These are phyloP conservation scores for Cadophora luteo-olivacea DNA, from an alignment of 2,329 filamentous ascomycete genomes.

Conservation along the genomic window DNA sequence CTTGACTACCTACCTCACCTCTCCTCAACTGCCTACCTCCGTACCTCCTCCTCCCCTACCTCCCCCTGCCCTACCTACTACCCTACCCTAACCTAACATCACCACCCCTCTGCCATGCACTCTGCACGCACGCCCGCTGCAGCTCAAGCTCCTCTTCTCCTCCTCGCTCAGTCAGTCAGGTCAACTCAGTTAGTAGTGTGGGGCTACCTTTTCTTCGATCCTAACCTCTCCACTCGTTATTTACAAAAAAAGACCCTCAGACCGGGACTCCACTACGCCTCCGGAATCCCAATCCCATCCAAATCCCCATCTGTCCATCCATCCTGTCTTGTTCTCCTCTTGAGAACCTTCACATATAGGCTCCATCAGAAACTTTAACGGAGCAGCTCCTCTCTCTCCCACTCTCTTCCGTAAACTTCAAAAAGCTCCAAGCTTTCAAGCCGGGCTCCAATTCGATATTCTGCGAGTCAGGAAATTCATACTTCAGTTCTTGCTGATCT, in stretches of 20 bases:
- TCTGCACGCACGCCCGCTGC: slow-evolving; percentile 15
- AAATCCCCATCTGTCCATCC: not conserved
- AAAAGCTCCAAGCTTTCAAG: slow-evolving; percentile 1
- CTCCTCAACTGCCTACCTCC: too few species aligned
- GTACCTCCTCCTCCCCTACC: too few species aligned
- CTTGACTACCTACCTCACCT: slow-evolving; percentile 2
- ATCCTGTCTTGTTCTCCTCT: not conserved
- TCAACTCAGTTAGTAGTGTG: slow-evolving; percentile 12
- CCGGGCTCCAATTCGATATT: slow-evolving; percentile 20
- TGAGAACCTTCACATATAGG: slow-evolving; percentile 31
- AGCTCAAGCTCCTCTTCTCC: slow-evolving; percentile 4
- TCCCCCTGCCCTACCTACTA: not conserved
- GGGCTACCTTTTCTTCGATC: slow-evolving; percentile 5
- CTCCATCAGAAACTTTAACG: slow-evolving; percentile 29
- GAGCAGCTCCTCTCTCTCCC: slow-evolving; percentile 12
- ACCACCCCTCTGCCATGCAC: slow-evolving; percentile 17
- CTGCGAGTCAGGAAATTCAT: slow-evolving; percentile 32
- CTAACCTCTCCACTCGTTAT: slow-evolving; percentile 31
- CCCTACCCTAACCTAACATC: slow-evolving; percentile 1
- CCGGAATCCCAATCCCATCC: slow-evolving; percentile 22
- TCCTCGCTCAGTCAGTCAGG: slow-evolving; percentile 4
- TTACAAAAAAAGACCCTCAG: slow-evolving; percentile 34
- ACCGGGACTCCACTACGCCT: slow-evolving; percentile 36
- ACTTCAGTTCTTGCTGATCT: slow-evolving; percentile 20
- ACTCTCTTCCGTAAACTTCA: slow-evolving; percentile 7